phyloP scores from a whole-genome alignment of 345 rosid genomes.

The Gossypium raimondii region DNA sequence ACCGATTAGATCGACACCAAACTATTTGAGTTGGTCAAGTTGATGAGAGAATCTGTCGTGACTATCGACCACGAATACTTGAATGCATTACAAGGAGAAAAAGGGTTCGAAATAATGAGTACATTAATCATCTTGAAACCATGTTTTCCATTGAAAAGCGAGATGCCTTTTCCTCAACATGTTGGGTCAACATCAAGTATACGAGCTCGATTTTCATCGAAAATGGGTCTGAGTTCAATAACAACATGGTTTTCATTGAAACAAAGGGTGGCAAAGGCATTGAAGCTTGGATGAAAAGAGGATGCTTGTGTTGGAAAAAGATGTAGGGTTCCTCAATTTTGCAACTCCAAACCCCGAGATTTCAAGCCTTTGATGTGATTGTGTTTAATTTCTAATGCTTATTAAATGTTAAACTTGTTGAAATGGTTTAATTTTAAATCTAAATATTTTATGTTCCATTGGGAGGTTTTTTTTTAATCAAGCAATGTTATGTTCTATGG shows the following conservation, averaged over 20 bases:
- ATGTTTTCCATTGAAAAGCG: neutral
- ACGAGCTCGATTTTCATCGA: neutral
- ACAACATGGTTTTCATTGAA: neutral
- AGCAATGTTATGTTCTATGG: no score
- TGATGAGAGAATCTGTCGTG: neutral
- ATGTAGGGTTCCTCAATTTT: neutral
- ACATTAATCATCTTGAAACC: neutral
- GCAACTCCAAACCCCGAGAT: neutral
- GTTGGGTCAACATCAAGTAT: neutral
- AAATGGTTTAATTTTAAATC: no score
- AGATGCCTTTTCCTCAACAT: neutral
- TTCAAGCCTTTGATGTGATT: neutral
- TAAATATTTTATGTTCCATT: no score
- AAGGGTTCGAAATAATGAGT: neutral
- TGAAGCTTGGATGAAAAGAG: slow-evolving; percentile 1
- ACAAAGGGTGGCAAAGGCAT: neutral
- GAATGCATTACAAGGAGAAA: neutral
- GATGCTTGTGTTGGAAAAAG: neutral
- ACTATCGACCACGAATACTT: neutral
- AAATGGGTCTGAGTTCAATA: neutral
- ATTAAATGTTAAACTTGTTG: no score
- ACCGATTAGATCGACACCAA: neutral
- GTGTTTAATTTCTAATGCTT: neutral
- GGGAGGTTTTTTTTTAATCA: no score
- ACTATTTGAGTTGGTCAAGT: neutral